Evolutionary conservation across 106 monocot genomes (phyloP).

Genomic region (Alisma plantagoaquatica): DNA sequence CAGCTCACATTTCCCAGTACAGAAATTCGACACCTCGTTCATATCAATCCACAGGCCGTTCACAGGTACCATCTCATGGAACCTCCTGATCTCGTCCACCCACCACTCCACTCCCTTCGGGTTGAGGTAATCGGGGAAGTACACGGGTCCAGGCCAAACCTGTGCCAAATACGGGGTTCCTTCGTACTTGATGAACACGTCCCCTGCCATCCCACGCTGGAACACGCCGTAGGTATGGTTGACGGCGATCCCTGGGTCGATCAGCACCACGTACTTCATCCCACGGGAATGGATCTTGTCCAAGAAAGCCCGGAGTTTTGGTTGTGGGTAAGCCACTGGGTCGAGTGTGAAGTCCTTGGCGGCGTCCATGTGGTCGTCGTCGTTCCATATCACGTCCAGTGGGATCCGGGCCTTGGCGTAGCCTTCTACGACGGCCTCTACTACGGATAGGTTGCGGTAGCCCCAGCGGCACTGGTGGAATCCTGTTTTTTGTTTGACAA

Average conservation of each 20-base stretch:
- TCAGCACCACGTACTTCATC: slow-evolving; percentile 87
- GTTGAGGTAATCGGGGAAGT: slow-evolving; percentile 89
- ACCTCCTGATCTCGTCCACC: slow-evolving; percentile 64
- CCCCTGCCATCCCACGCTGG: slow-evolving; percentile 46
- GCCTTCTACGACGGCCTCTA: slow-evolving; percentile 81
- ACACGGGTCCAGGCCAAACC: slow-evolving; percentile 93
- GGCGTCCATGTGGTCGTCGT: slow-evolving; percentile 97
- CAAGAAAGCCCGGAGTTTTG: slow-evolving; percentile 53
- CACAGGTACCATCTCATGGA: slow-evolving; percentile 75
- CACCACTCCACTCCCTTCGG: slow-evolving; percentile 77
- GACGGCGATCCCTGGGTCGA: slow-evolving; percentile 91
- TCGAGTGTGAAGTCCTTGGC: slow-evolving; percentile 94
- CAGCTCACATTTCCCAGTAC: slow-evolving; percentile 71
- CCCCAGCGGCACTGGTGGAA: slow-evolving; percentile 99
- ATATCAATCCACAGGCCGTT: slow-evolving; percentile 99
- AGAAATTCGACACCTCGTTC: slow-evolving; percentile 95
- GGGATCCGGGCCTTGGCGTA: slow-evolving; percentile 78
- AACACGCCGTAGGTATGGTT: slow-evolving; percentile 68
- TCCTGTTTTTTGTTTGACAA: slow-evolving; percentile 29
- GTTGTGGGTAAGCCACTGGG: slow-evolving; percentile 70
- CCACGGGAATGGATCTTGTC: slow-evolving; percentile 65
- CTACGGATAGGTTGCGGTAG: slow-evolving; percentile 77
- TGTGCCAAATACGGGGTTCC: slow-evolving; percentile 79
- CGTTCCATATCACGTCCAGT: slow-evolving; percentile 94
- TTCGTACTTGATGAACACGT: slow-evolving; percentile 85